phyloP scores from a whole-genome alignment of 306 rosid species.

The Phaseolus lunatus region DNA sequence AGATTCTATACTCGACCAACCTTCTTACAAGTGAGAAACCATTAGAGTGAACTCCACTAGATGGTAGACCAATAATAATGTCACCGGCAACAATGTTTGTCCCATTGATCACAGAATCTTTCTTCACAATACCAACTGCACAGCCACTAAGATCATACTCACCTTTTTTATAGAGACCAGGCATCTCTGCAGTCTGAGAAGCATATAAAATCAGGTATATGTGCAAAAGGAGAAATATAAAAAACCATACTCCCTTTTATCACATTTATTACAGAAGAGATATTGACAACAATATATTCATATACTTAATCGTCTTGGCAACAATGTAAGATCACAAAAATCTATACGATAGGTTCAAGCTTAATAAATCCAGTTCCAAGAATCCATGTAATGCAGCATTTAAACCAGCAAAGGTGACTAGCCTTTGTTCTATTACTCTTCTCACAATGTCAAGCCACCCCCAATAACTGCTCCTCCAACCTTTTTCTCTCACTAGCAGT shows the following conservation, averaged over 20 bases:
- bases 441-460: slow-evolving; percentile 8
- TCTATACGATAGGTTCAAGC: not conserved
- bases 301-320: slow-evolving; percentile 7
- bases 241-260: not conserved
- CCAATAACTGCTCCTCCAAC: not conserved
- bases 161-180: slow-evolving; percentile 84
- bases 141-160: slow-evolving; percentile 97
- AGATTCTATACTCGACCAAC: slow-evolving; percentile 49
- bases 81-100: slow-evolving; percentile 77
- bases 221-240: slow-evolving; percentile 14
- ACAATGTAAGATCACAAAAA: slow-evolving; percentile 25
- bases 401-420: slow-evolving; percentile 14
- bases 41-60: slow-evolving; percentile 93
- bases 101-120: slow-evolving; percentile 79
- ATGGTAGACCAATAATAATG: slow-evolving; percentile 82
- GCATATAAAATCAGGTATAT: slow-evolving; percentile 29
- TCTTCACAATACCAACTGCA: slow-evolving; percentile 87
- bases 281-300: slow-evolving; percentile 10
- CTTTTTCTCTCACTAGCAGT: not conserved
- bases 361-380: not conserved
- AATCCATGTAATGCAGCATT: not conserved
- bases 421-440: not conserved
- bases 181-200: slow-evolving; percentile 97
- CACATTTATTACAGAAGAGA: not conserved
- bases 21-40: slow-evolving; percentile 95